Percentiles rank a stretch among this genome's conserved stretches.
phyloP scores from a whole-genome alignment of 2,329 filamentous ascomycete species.

The Tolypocladium guangdongense region DNA sequence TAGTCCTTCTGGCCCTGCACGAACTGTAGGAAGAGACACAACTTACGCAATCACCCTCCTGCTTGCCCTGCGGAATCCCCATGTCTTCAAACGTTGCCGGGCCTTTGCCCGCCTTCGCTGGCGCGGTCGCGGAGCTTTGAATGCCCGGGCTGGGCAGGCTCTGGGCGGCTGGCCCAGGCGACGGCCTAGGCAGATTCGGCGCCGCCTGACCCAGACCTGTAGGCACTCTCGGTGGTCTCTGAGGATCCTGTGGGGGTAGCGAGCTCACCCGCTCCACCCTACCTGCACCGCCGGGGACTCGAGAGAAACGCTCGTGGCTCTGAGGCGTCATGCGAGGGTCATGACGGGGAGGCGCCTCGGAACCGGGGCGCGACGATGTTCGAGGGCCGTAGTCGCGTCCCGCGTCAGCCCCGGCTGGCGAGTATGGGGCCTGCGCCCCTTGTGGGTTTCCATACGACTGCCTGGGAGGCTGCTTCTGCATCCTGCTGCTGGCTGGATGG shows the following conservation, averaged over 20 bases:
- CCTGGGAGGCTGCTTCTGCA: slow-evolving; percentile 15
- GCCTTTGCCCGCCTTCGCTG: slow-evolving; percentile 50
- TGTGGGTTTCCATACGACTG: background rate
- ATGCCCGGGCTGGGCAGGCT: slow-evolving; percentile 12
- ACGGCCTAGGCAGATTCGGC: slow-evolving; percentile 11
- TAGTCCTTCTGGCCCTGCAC: background rate
- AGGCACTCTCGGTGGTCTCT: slow-evolving; percentile 9
- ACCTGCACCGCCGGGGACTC: slow-evolving; percentile 18
- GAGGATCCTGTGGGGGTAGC: slow-evolving; percentile 13
- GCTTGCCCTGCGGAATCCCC: slow-evolving; percentile 78
- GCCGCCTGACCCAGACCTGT: slow-evolving; percentile 9
- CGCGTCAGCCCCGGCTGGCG: slow-evolving; percentile 14
- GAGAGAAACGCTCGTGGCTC: slow-evolving; percentile 17
- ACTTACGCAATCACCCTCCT: slow-evolving; percentile 85
- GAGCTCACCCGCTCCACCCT: slow-evolving; percentile 23
- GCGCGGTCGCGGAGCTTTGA: slow-evolving; percentile 18
- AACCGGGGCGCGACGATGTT: slow-evolving; percentile 10
- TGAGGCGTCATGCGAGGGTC: slow-evolving; percentile 3
- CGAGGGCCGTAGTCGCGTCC: slow-evolving; percentile 29
- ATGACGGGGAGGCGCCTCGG: slow-evolving; percentile 11
- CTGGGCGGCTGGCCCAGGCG: slow-evolving; percentile 17
- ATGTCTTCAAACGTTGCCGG: slow-evolving; percentile 97
- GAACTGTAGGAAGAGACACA: background rate
- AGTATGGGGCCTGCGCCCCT: background rate
- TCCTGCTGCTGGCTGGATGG: slow-evolving; percentile 20